These are phyloP conservation scores for Leucosporidium yakuticum DNA, from an alignment of 768 basidiomycete species.

Conservation along the genomic window DNA sequence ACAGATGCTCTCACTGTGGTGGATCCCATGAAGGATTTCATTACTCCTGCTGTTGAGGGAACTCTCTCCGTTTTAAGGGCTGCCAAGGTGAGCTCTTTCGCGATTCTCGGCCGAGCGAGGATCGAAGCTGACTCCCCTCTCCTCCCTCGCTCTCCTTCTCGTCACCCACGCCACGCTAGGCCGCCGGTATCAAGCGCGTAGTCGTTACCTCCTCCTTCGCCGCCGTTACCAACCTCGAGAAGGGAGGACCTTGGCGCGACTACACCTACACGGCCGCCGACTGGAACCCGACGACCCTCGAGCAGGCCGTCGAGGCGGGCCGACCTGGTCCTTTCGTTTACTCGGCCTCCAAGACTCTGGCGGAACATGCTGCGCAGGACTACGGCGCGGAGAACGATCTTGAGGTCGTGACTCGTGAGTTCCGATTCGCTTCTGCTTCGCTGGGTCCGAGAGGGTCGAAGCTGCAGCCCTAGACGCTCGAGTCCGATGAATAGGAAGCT, in stretches of 20 bases:
- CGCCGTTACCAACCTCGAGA: slow-evolving; percentile 27
- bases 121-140: no score
- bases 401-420: slow-evolving; percentile 14
- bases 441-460: no score
- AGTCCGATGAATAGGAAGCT: background rate
- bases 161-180: background rate
- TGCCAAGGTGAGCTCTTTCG: slow-evolving; percentile 12
- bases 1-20: slow-evolving; percentile 14
- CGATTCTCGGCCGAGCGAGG: background rate
- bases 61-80: slow-evolving; percentile 33
- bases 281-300: slow-evolving; percentile 36
- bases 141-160: no score
- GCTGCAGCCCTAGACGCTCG: no score
- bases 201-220: slow-evolving; percentile 37
- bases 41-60: slow-evolving; percentile 37
- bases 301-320: slow-evolving; percentile 18
- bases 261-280: slow-evolving; percentile 37
- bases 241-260: slow-evolving; percentile 28
- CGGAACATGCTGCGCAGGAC: slow-evolving; percentile 35
- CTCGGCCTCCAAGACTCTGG: slow-evolving; percentile 31
- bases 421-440: background rate
- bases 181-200: slow-evolving; percentile 30
- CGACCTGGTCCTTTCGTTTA: slow-evolving; percentile 22
- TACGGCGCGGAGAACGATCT: slow-evolving; percentile 24
- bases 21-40: slow-evolving; percentile 32